Percentiles rank a stretch among this genome's conserved stretches.
Evolutionary conservation across 2,329 filamentous ascomycete genomes (phyloP).

Genomic region (Aspergillus tamarii): DNA sequence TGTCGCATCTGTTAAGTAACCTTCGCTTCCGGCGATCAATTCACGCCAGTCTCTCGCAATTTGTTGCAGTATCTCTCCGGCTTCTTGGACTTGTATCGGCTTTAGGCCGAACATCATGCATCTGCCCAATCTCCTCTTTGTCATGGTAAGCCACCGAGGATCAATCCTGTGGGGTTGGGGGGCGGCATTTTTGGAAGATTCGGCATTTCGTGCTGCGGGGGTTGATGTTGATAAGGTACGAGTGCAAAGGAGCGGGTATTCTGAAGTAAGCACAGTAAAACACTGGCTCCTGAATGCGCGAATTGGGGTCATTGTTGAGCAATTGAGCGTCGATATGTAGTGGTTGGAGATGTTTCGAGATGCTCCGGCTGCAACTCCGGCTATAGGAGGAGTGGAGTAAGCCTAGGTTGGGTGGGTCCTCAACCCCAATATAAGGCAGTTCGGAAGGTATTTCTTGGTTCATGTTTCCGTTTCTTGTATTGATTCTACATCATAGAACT

Average conservation of each 20-base stretch:
- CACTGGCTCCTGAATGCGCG: conserved; percentile 23
- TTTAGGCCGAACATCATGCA: conserved; percentile 75
- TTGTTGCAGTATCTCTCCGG: conserved; percentile 61
- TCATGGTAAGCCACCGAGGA: conserved; percentile 71
- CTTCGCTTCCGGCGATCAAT: conserved; percentile 73
- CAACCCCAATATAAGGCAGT: neutral
- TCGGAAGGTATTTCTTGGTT: neutral
- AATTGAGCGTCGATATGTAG: neutral
- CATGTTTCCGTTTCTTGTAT: neutral
- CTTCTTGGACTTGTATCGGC: conserved; percentile 60
- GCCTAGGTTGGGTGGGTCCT: neutral
- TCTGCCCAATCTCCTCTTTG: conserved; percentile 69
- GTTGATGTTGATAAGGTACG: conserved; percentile 27
- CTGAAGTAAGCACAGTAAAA: conserved; percentile 18
- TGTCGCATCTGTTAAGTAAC: conserved; percentile 68
- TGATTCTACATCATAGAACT: neutral
- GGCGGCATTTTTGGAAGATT: conserved; percentile 15
- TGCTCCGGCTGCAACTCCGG: neutral
- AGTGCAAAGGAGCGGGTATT: conserved; percentile 6
- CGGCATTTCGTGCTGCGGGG: conserved; percentile 20
- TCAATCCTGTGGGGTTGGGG: conserved; percentile 38
- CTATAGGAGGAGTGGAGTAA: neutral
- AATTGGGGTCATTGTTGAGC: conserved; percentile 27
- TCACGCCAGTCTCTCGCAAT: conserved; percentile 71
- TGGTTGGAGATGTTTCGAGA: conserved; percentile 4